Evolutionary conservation across 2,329 filamentous ascomycete genomes (phyloP).

Genomic region (Bipolaris cookei): DNA sequence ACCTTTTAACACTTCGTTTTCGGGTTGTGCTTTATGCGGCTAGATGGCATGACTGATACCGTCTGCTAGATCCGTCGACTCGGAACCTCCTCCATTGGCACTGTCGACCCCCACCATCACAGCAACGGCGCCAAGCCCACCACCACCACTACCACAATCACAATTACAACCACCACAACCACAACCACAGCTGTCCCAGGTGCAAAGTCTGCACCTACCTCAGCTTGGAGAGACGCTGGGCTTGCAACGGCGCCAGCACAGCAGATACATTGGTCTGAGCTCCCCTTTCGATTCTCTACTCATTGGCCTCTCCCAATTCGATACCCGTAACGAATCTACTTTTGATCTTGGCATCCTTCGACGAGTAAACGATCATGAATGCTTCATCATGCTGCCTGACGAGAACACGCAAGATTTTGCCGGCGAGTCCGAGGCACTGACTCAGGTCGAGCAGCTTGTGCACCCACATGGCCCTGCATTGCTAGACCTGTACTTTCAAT

Average conservation of each 20-base stretch:
- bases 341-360: constrained; percentile 68
- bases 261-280: constrained; percentile 82
- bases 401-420: constrained; percentile 73
- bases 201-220: constrained; percentile 42
- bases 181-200: constrained; percentile 38
- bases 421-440: constrained; percentile 70
- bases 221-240: constrained; percentile 64
- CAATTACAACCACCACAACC: constrained; percentile 24
- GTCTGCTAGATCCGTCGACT: constrained; percentile 46
- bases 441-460: constrained; percentile 77
- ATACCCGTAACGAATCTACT: constrained; percentile 80
- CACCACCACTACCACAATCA: constrained; percentile 22
- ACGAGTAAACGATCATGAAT: constrained; percentile 78
- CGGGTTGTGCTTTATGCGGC: constrained; percentile 6
- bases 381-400: constrained; percentile 81
- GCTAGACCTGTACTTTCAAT: constrained; percentile 80
- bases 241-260: constrained; percentile 77
- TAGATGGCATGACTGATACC: constrained; percentile 32
- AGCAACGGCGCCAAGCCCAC: constrained; percentile 48
- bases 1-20: background rate
- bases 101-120: constrained; percentile 50
- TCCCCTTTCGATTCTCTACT: constrained; percentile 85
- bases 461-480: constrained; percentile 77
- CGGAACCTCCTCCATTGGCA: constrained; percentile 50
- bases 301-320: constrained; percentile 79